A percentile compares a stretch with the other conserved stretches of the same genome.
Evolutionary conservation across 2,329 filamentous ascomycete genomes (phyloP).

Genomic region (Metarhizium guizhouense): DNA sequence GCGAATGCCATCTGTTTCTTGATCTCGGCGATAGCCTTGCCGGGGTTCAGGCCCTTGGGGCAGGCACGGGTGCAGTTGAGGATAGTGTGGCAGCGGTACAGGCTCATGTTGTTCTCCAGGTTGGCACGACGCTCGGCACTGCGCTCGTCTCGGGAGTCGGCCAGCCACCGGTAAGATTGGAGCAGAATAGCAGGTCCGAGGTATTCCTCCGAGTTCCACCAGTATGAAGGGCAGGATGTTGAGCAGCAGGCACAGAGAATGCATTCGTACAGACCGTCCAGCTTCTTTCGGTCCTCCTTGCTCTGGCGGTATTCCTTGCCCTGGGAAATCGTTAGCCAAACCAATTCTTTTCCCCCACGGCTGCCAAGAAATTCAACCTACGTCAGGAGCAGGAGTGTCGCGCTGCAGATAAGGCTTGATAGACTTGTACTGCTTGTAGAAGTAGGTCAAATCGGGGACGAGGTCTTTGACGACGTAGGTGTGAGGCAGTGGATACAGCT

Average conservation of each 20-base stretch:
- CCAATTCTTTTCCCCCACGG: not conserved
- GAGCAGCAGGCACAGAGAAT: constrained; percentile 99
- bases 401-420: constrained; percentile 98
- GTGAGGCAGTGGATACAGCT: constrained; percentile 96
- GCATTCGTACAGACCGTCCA: constrained; percentile 97
- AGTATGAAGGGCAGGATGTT: constrained; percentile 98
- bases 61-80: constrained; percentile 97
- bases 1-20: constrained; percentile 85
- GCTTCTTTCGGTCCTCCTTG: constrained; percentile 88
- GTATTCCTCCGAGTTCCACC: constrained; percentile 99
- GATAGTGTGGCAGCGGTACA: constrained; percentile 99
- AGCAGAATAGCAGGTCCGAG: constrained; percentile 93
- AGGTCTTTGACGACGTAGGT: constrained; percentile 99
- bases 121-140: constrained; percentile 80
- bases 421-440: constrained; percentile 99
- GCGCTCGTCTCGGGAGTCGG: constrained; percentile 88
- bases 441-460: constrained; percentile 93
- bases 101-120: constrained; percentile 96
- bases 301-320: constrained; percentile 88
- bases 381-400: constrained; percentile 73
- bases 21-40: constrained; percentile 90
- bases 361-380: constrained; percentile 37
- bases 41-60: constrained; percentile 96
- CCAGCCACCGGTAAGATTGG: constrained; percentile 96
- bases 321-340: constrained; percentile 32